Conservation (phyloP, 768 basidiomycete genomes). For the Symmetrospora coprosmae region DNA sequence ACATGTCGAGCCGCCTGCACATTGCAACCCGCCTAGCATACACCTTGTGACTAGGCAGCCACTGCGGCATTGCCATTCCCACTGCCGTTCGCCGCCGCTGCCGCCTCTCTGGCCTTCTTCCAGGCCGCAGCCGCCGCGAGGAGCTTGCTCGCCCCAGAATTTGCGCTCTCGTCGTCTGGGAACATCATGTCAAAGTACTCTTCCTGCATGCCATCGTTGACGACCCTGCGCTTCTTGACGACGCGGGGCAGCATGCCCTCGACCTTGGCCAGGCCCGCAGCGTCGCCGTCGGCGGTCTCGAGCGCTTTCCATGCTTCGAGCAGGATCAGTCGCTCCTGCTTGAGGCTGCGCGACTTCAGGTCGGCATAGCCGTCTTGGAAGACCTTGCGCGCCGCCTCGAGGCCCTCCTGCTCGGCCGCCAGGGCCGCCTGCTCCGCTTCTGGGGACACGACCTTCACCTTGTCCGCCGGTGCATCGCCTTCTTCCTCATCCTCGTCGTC, state of each 20-base stretch:
- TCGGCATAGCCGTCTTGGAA: slow-evolving; percentile 81
- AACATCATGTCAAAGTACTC: slow-evolving; percentile 26
- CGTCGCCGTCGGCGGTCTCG: slow-evolving; percentile 63
- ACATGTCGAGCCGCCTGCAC: neutral
- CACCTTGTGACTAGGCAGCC: no score
- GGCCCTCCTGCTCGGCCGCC: slow-evolving; percentile 27
- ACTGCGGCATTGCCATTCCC: neutral
- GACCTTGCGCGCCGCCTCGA: slow-evolving; percentile 52
- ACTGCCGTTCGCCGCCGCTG: neutral
- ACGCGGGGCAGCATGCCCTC: slow-evolving; percentile 68
- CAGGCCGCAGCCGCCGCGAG: neutral
- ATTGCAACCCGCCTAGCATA: neutral
- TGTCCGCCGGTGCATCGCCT: slow-evolving; percentile 28
- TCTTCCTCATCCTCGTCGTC: slow-evolving; percentile 49
- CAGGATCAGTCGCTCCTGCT: slow-evolving; percentile 84
- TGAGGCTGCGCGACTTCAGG: slow-evolving; percentile 62
- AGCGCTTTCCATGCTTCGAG: slow-evolving; percentile 92
- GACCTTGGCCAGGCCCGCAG: slow-evolving; percentile 63
- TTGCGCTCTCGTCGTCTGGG: slow-evolving; percentile 18
- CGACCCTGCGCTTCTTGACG: slow-evolving; percentile 23
- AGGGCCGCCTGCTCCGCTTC: slow-evolving; percentile 31
- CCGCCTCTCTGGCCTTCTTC: neutral
- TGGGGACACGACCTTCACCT: slow-evolving; percentile 23
- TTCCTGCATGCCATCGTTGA: slow-evolving; percentile 24
- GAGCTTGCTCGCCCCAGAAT: neutral